A percentile compares a stretch with the other conserved stretches of the same genome.
Conservation (phyloP, 139 green algal species). For the Pseudopediastrum boryanum region DNA sequence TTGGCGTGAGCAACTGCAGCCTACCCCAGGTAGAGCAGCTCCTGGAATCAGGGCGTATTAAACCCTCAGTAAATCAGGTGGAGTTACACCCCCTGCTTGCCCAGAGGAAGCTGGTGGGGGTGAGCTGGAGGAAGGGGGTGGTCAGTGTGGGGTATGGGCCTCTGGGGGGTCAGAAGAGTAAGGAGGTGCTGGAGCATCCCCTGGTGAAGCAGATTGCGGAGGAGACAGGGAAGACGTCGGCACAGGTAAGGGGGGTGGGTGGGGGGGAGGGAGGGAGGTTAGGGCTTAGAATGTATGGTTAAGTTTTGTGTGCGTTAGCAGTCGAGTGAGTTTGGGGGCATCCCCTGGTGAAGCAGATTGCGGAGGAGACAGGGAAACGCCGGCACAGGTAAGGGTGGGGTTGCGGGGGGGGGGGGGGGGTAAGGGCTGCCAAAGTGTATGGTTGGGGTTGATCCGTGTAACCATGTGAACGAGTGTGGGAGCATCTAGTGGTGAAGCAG, state of each 20-base stretch:
- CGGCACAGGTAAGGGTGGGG: constrained; percentile 52
- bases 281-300: too few relatives aligned
- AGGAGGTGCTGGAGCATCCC: constrained; percentile 48
- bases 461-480: too few relatives aligned
- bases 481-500: constrained; percentile 42
- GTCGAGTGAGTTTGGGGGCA: constrained; percentile 55
- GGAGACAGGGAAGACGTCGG: constrained; percentile 54
- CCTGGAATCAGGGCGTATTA: constrained; percentile 55
- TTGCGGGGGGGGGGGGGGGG: too few relatives aligned
- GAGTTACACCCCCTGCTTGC: constrained; percentile 84
- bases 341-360: constrained; percentile 52
- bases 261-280: too few relatives aligned
- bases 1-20: constrained; percentile 90
- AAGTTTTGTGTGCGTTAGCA: too few relatives aligned
- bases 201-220: constrained; percentile 59
- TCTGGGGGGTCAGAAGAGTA: constrained; percentile 50
- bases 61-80: constrained; percentile 79
- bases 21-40: constrained; percentile 79
- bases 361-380: constrained; percentile 59
- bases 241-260: constrained; percentile 56
- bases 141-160: constrained; percentile 73
- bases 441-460: too few relatives aligned
- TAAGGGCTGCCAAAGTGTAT: too few relatives aligned
- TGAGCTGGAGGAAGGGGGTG: constrained; percentile 75
- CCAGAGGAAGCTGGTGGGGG: constrained; percentile 79